Conservation (phyloP, 2,329 filamentous ascomycete genomes). For the Leptographium radiaticola region DNA sequence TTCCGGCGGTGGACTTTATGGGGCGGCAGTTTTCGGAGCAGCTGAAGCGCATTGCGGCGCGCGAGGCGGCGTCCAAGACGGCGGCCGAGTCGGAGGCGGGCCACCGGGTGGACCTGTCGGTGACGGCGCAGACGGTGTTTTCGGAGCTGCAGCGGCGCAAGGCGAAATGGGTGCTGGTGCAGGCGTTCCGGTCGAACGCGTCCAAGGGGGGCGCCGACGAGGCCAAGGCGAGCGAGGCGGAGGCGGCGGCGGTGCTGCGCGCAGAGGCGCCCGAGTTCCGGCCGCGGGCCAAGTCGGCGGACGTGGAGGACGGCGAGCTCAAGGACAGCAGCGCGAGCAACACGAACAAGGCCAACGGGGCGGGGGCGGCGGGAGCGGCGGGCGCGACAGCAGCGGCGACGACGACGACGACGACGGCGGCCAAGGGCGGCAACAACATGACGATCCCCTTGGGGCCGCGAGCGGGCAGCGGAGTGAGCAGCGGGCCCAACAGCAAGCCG, state of each 20-base stretch:
- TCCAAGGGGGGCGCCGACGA: slow-evolving; percentile 7
- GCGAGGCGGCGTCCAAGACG: slow-evolving; percentile 40
- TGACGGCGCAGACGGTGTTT: slow-evolving; percentile 58
- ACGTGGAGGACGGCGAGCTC: slow-evolving; percentile 63
- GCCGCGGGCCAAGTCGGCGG: slow-evolving; percentile 26
- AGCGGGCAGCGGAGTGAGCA: not conserved
- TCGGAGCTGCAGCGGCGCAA: slow-evolving; percentile 56
- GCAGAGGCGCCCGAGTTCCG: slow-evolving; percentile 53
- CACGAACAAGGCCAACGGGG: slow-evolving; percentile 2
- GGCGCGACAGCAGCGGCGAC: too few relatives aligned
- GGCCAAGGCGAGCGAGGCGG: slow-evolving; percentile 12
- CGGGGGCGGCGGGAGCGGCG: not conserved
- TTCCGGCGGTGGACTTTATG: slow-evolving; percentile 85
- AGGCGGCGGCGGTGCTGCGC: slow-evolving; percentile 26
- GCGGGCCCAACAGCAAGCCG: slow-evolving; percentile 13
- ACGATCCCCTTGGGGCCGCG: not conserved
- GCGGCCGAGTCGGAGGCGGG: slow-evolving; percentile 29
- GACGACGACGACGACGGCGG: too few relatives aligned
- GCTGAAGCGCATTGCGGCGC: slow-evolving; percentile 50
- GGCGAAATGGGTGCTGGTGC: slow-evolving; percentile 58
- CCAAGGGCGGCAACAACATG: not conserved
- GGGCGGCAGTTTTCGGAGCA: slow-evolving; percentile 53
- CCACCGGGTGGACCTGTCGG: slow-evolving; percentile 58
- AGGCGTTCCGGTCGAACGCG: slow-evolving; percentile 54
- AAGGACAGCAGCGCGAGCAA: slow-evolving; percentile 32